These are phyloP conservation scores for Yamadazyma sp. DNA, from an alignment of 805 yeast species.

Conservation along the genomic window DNA sequence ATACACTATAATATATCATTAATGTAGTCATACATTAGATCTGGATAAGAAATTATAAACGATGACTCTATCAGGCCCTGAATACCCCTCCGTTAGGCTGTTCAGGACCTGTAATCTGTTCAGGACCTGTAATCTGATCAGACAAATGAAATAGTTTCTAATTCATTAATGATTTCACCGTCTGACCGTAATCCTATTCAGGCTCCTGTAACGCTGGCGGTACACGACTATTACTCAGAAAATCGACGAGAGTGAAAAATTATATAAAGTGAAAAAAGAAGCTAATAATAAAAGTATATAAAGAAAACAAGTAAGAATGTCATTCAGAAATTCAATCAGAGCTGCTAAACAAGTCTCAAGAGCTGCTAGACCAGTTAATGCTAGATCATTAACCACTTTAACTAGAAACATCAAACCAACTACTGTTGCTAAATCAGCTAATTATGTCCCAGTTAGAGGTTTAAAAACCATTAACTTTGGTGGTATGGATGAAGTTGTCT, in stretches of 20 bases:
- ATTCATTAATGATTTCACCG: too few species aligned
- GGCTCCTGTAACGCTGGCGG: constrained; percentile 10
- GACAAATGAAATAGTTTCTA: too few species aligned
- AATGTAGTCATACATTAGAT: too few species aligned
- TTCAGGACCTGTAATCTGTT: too few species aligned
- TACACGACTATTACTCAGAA: constrained; percentile 8
- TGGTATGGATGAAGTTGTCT: constrained; percentile 91
- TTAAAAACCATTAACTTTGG: constrained; percentile 95
- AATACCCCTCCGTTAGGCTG: too few species aligned
- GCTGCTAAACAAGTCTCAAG: constrained; percentile 45
- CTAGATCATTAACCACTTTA: constrained; percentile 65
- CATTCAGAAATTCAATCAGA: constrained; percentile 44
- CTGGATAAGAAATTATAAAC: too few species aligned
- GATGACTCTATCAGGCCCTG: too few species aligned
- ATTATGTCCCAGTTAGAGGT: constrained; percentile 71
- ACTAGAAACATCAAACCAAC: constrained; percentile 41
- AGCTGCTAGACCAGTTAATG: constrained; percentile 39
- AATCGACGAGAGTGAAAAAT: constrained; percentile 7
- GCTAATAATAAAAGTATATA: neutral
- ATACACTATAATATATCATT: too few species aligned
- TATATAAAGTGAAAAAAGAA: constrained; percentile 4
- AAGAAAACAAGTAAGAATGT: constrained; percentile 34
- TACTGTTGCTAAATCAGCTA: constrained; percentile 23
- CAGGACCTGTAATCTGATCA: too few species aligned
- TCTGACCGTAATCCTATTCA: constrained; percentile 6